Percentiles rank a stretch among this genome's conserved stretches.
These are phyloP conservation scores for Lophiostoma macrostomum DNA, from an alignment of 495 filamentous ascomycete species.

Conservation along the genomic window DNA sequence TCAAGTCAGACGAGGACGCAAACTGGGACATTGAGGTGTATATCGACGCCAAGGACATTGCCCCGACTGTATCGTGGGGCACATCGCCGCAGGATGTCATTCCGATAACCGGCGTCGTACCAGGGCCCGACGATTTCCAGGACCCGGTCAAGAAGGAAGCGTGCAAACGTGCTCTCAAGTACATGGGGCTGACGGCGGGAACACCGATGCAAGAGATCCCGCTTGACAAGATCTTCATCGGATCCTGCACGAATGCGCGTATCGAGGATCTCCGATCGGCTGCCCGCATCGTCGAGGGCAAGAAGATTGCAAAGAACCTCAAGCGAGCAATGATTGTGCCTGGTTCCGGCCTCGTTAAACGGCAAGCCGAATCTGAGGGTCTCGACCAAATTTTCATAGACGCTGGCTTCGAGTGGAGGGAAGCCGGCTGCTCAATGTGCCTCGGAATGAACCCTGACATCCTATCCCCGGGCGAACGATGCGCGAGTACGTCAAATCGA, in stretches of 20 bases:
- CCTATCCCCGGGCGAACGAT: slow-evolving; percentile 87
- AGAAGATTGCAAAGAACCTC: slow-evolving; percentile 79
- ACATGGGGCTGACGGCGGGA: slow-evolving; percentile 87
- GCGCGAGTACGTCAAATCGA: slow-evolving; percentile 91
- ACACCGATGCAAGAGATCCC: slow-evolving; percentile 86
- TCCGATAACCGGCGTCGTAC: slow-evolving; percentile 85
- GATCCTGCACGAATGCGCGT: slow-evolving; percentile 94
- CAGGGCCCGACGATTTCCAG: slow-evolving; percentile 80
- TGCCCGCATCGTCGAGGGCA: slow-evolving; percentile 78
- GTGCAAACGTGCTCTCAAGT: slow-evolving; percentile 79
- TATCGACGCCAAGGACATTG: slow-evolving; percentile 87
- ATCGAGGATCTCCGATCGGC: slow-evolving; percentile 95
- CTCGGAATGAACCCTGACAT: slow-evolving; percentile 99
- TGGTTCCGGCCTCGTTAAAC: slow-evolving; percentile 91
- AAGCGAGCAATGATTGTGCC: slow-evolving; percentile 95
- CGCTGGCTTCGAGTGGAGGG: slow-evolving; percentile 95
- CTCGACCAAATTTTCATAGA: slow-evolving; percentile 89
- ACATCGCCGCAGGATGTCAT: slow-evolving; percentile 95
- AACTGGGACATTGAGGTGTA: slow-evolving; percentile 83
- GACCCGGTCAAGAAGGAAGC: slow-evolving; percentile 73
- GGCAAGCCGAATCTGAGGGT: slow-evolving; percentile 86
- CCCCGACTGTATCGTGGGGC: slow-evolving; percentile 93
- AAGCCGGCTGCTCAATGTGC: slow-evolving; percentile 98
- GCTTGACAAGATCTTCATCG: slow-evolving; percentile 96
- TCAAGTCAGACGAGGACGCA: slow-evolving; percentile 80